These are phyloP conservation scores for Candida glucosophila DNA, from an alignment of 1,139 yeast species.

Conservation along the genomic window DNA sequence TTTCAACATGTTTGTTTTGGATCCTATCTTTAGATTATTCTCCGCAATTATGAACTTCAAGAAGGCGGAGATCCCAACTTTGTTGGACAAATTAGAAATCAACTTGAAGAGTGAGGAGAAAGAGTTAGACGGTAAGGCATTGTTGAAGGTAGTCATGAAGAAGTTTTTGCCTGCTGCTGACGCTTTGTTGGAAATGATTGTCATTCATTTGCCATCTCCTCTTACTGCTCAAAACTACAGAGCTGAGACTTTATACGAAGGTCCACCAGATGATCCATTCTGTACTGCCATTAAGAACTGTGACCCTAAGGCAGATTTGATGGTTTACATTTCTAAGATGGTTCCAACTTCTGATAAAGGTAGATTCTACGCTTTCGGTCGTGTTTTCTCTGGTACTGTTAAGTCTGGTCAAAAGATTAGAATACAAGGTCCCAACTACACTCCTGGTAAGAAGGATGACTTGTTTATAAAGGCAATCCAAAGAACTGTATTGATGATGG, in stretches of 20 bases:
- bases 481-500: slow-evolving; percentile 99
- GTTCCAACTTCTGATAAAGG: slow-evolving; percentile 99
- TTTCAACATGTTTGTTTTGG: slow-evolving; percentile 98
- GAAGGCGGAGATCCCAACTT: slow-evolving; percentile 88
- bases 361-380: slow-evolving; percentile 99
- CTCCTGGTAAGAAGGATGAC: slow-evolving; percentile 97
- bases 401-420: slow-evolving; percentile 98
- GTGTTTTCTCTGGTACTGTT: slow-evolving; percentile 99
- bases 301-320: slow-evolving; percentile 97
- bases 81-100: slow-evolving; percentile 90
- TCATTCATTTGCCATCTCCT: slow-evolving; percentile 98
- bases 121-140: slow-evolving; percentile 97
- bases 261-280: slow-evolving; percentile 92
- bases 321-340: slow-evolving; percentile 99
- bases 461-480: slow-evolving; percentile 95
- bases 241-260: slow-evolving; percentile 98
- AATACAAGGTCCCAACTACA: slow-evolving; percentile 99
- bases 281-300: slow-evolving; percentile 94
- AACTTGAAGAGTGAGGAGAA: slow-evolving; percentile 86
- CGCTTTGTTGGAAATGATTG: slow-evolving; percentile 98
- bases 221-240: slow-evolving; percentile 98
- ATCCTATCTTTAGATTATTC: slow-evolving; percentile 88
- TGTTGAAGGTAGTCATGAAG: slow-evolving; percentile 97
- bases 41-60: slow-evolving; percentile 45
- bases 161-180: slow-evolving; percentile 99